A percentile compares a stretch with the other conserved stretches of the same genome.
Conservation (phyloP, 495 filamentous ascomycete genomes). For the Aspergillus funiculosus region DNA sequence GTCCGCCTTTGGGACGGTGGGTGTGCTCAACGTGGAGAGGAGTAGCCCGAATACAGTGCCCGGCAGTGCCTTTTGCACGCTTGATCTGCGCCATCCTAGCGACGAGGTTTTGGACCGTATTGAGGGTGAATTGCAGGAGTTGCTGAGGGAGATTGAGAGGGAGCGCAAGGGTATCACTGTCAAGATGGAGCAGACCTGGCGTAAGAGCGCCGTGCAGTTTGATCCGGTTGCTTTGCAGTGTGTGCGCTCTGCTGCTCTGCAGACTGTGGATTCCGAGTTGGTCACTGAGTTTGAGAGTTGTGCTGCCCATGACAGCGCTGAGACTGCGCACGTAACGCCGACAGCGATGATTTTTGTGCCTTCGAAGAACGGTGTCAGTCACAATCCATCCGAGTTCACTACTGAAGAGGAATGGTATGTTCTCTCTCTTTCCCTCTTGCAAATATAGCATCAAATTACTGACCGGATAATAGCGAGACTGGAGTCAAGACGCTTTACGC, state of each 20-base stretch:
- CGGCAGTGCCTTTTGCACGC: not conserved
- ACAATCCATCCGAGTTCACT: slow-evolving; percentile 56
- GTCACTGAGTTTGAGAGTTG: slow-evolving; percentile 45
- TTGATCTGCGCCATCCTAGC: not conserved
- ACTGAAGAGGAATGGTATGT: slow-evolving; percentile 50
- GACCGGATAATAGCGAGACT: too few species aligned
- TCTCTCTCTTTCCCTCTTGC: not conserved
- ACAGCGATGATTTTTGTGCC: slow-evolving; percentile 63
- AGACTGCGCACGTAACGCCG: slow-evolving; percentile 47
- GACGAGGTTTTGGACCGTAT: not conserved
- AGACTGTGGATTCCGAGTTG: slow-evolving; percentile 33
- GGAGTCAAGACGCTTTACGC: too few species aligned
- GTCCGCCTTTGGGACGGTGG: not conserved
- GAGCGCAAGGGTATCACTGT: not conserved
- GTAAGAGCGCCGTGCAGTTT: not conserved
- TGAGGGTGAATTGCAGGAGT: not conserved
- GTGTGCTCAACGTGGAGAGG: not conserved
- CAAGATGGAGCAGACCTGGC: not conserved
- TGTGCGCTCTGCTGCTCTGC: slow-evolving; percentile 51
- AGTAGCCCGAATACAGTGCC: not conserved
- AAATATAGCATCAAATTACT: too few species aligned
- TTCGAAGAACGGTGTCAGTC: slow-evolving; percentile 54
- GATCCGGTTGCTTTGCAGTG: not conserved
- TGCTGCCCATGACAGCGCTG: slow-evolving; percentile 55
- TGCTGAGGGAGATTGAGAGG: not conserved